Conservation (phyloP, 176 grass and related monocot species). For the Oryza nivara region DNA sequence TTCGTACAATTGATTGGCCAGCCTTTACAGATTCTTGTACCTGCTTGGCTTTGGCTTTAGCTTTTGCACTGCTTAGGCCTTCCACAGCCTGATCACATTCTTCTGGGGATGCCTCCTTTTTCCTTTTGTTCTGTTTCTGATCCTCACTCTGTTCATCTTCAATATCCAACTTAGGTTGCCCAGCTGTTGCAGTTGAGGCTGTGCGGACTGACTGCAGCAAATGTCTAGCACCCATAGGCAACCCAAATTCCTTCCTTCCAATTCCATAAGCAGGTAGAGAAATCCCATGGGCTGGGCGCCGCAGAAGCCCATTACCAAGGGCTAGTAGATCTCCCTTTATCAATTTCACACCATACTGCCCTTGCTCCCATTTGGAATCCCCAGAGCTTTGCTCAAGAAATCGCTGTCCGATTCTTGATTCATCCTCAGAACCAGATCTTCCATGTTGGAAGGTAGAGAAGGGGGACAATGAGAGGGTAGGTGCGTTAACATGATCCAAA, state of each 20-base stretch:
- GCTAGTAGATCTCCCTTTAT: conserved; percentile 30
- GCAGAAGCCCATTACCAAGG: conserved; percentile 48
- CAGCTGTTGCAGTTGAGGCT: conserved; percentile 59
- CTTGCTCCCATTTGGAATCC: conserved; percentile 43
- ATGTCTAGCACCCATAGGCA: conserved; percentile 66
- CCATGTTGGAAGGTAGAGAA: conserved; percentile 59
- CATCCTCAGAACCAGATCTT: conserved; percentile 41
- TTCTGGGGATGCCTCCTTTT: conserved; percentile 89
- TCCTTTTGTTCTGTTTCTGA: conserved; percentile 64
- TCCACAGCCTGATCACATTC: conserved; percentile 98
- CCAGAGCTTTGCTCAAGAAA: conserved; percentile 48
- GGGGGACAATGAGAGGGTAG: conserved; percentile 47
- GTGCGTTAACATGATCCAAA: conserved; percentile 51
- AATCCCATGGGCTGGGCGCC: conserved; percentile 37
- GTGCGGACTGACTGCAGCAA: conserved; percentile 60
- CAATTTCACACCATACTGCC: conserved; percentile 47
- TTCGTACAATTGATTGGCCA: conserved; percentile 56
- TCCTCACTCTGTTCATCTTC: conserved; percentile 66
- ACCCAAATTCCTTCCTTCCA: conserved; percentile 53
- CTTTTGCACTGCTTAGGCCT: conserved; percentile 89
- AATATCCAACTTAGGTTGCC: conserved; percentile 51
- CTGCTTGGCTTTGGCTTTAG: conserved; percentile 88
- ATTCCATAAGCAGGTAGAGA: conserved; percentile 36
- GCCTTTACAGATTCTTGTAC: conserved; percentile 69
- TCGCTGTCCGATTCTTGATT: conserved; percentile 32